These are phyloP conservation scores for Phaeoacremonium minimum DNA, from an alignment of 2,329 filamentous ascomycete genomes.

Conservation along the genomic window DNA sequence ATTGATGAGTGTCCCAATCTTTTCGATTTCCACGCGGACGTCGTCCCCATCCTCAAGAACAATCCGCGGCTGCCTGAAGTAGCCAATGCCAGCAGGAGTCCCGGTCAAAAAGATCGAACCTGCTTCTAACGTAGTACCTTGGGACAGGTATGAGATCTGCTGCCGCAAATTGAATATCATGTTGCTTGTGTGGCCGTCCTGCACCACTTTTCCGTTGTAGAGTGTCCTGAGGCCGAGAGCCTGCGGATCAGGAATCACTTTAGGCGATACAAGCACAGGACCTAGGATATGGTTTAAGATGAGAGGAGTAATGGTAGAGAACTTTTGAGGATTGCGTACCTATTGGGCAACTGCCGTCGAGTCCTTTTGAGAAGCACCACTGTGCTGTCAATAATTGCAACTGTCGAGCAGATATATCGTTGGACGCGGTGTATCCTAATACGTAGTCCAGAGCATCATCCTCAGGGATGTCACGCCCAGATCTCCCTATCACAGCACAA, in stretches of 20 bases:
- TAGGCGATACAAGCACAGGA: no score
- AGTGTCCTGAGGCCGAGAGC: neutral
- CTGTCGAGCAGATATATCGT: neutral
- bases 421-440: neutral
- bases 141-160: neutral
- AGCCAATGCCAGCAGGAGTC: neutral
- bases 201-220: neutral
- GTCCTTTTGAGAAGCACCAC: neutral
- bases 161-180: neutral
- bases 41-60: neutral
- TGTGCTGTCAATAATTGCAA: neutral
- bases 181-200: neutral
- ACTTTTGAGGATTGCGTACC: neutral
- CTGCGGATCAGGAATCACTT: no score
- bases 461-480: neutral
- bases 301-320: no score
- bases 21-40: neutral
- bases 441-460: neutral
- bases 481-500: neutral
- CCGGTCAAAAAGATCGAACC: neutral
- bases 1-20: neutral
- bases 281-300: no score
- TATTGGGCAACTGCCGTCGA: neutral
- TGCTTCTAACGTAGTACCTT: neutral
- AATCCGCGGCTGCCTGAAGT: neutral